Evolutionary conservation across 2,329 filamentous ascomycete genomes (phyloP), one percentile per base, ranked within the genome.

Genomic region (Nigrograna mackinnonii): DNA sequence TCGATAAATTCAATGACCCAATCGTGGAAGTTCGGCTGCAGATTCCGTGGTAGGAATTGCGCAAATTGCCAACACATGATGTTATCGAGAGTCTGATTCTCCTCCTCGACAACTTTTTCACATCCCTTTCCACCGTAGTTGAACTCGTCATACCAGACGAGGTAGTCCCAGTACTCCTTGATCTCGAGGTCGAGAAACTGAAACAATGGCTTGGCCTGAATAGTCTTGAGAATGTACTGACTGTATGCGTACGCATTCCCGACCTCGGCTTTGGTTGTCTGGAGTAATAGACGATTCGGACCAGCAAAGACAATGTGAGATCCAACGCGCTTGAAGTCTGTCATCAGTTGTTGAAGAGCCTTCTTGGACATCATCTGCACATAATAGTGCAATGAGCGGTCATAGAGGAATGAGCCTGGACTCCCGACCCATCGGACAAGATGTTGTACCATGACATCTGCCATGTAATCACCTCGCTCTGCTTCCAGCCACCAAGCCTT

Each of bases 11-110:
- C 90, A 12, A 96, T 83, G 3, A 96, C 83, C 90, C 91, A 96
- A 56, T 95, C 86, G 49, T 91, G 82, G 74, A 99, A 99, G 7
- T 85, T 81, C 1, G 86, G 80, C 60, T 97, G 91, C 36, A 99
- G 77, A 4, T 86, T 84, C 1, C 74, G 66, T 0, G 95, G 94
- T 1, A 99, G 72, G 66, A 96, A 96, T 1, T 89, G 91, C 34
- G 85, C 87, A 63, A 99, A 86, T 67, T 99, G 94, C 95, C 95
- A 99, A 69, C 96, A 89, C 91, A 99, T 97, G 58, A 99, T 84
- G 9, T 88, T 94, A 57, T 96, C 87, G 12, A 97, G 79, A 3
- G 82, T 79, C 64, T 96, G 91, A 33, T 87, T 83, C 56, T 92
- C 89, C 7, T 77, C 77, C 54, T 85, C 84, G 6, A 87, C 78